phyloP scores from a whole-genome alignment of 495 filamentous ascomycete genomes.

The Darksidea phi region DNA sequence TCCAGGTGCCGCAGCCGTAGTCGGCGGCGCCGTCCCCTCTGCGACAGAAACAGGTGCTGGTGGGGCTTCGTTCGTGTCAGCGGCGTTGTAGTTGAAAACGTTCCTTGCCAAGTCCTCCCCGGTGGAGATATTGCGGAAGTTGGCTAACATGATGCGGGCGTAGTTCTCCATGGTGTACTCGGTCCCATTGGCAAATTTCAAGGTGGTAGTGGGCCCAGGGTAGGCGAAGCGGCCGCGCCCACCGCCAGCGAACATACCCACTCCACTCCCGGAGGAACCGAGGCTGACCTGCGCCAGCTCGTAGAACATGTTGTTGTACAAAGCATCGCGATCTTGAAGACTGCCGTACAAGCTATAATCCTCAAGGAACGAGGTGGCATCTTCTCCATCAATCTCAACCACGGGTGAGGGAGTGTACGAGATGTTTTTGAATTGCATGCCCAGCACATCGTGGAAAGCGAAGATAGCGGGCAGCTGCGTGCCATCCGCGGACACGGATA shows the following conservation, averaged over 20 bases:
- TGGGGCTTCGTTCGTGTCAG: not conserved
- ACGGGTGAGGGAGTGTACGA: constrained; percentile 39
- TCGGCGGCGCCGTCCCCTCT: not conserved
- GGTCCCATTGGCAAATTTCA: constrained; percentile 41
- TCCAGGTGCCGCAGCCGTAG: constrained; percentile 39
- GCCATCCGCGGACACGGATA: constrained; percentile 42
- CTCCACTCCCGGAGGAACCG: constrained; percentile 33
- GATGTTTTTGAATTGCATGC: constrained; percentile 37
- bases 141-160: constrained; percentile 15
- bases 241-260: constrained; percentile 40
- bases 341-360: constrained; percentile 26
- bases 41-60: not conserved
- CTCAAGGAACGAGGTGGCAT: constrained; percentile 35
- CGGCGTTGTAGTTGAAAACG: constrained; percentile 16
- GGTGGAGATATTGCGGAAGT: constrained; percentile 19
- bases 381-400: constrained; percentile 38
- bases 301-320: constrained; percentile 39
- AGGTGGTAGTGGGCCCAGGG: constrained; percentile 30
- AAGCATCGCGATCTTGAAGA: constrained; percentile 39
- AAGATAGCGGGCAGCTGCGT: constrained; percentile 35
- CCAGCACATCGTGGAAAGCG: constrained; percentile 40
- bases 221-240: constrained; percentile 34
- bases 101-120: constrained; percentile 21
- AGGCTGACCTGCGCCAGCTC: constrained; percentile 31
- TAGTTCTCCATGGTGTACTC: constrained; percentile 29